Conservation (phyloP, 371 early-diverging fungal genomes). For the Amoeboradix gromovi region DNA sequence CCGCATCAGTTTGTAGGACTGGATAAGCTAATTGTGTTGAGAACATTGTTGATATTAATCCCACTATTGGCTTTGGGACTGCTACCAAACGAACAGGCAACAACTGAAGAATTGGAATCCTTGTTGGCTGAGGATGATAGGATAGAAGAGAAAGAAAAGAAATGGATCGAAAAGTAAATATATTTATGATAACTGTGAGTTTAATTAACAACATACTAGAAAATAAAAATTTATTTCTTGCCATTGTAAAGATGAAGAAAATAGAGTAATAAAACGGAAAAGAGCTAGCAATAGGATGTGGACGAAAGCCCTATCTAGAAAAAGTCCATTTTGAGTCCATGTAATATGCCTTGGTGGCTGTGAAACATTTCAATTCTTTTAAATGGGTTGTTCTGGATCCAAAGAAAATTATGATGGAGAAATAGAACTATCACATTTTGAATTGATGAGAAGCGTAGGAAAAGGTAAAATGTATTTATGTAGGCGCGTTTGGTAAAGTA, state of each 20-base stretch:
- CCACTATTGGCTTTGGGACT: background rate
- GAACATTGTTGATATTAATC: background rate
- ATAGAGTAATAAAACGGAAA: no score
- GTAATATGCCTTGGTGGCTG: no score
- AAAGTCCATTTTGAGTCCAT: no score
- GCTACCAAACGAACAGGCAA: background rate
- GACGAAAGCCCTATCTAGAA: no score
- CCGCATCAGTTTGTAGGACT: background rate
- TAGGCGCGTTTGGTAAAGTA: conserved; percentile 46
- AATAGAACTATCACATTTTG: conserved; percentile 31
- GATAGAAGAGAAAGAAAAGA: background rate
- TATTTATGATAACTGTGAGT: background rate
- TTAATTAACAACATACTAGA: background rate
- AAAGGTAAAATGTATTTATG: conserved; percentile 10
- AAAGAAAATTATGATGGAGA: background rate
- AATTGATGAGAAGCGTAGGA: conserved; percentile 25
- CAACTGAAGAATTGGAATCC: background rate
- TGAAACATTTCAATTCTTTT: no score
- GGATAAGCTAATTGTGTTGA: background rate
- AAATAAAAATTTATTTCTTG: background rate
- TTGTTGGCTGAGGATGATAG: background rate
- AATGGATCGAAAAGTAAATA: background rate
- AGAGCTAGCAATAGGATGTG: no score
- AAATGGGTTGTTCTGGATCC: background rate
- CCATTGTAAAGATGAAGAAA: background rate